A percentile compares a stretch with the other conserved stretches of the same genome.
phyloP scores from a whole-genome alignment of 257 asterid genomes.

The Coffea eugenioides region DNA sequence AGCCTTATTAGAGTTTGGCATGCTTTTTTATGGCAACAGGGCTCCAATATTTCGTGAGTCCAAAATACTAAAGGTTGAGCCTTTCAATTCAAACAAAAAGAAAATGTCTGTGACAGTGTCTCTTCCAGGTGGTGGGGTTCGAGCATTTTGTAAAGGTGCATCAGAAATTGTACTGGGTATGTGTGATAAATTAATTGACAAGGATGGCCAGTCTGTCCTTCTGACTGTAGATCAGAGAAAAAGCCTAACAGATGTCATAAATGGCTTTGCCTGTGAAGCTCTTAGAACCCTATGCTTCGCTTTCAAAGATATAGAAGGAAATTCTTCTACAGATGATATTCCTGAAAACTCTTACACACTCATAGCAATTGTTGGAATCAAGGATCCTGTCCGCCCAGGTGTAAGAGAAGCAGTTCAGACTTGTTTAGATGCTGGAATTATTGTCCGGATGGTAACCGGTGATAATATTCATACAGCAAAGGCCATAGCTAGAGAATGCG shows the following conservation, averaged over 20 bases:
- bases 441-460: conserved; percentile 93
- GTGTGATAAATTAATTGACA: conserved; percentile 43
- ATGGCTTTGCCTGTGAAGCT: conserved; percentile 73
- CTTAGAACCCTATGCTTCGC: conserved; percentile 93
- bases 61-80: conserved; percentile 75
- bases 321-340: conserved; percentile 25
- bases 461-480: conserved; percentile 90
- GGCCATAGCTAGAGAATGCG: conserved; percentile 96
- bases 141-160: conserved; percentile 95
- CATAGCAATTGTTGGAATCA: conserved; percentile 82
- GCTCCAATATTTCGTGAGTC: conserved; percentile 44
- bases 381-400: conserved; percentile 94
- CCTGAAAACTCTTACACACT: conserved; percentile 75
- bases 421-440: conserved; percentile 85
- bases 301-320: conserved; percentile 57
- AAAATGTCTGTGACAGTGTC: conserved; percentile 82
- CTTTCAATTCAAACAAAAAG: conserved; percentile 92
- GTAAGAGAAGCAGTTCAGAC: conserved; percentile 85
- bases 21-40: conserved; percentile 72
- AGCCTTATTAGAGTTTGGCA: conserved; percentile 82
- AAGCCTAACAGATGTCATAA: conserved; percentile 46
- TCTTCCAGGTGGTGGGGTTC: conserved; percentile 62
- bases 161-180: conserved; percentile 81
- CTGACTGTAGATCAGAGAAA: conserved; percentile 57
- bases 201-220: conserved; percentile 57